phyloP scores from a whole-genome alignment of 768 basidiomycete genomes.

The Cubamyces lactineus region DNA sequence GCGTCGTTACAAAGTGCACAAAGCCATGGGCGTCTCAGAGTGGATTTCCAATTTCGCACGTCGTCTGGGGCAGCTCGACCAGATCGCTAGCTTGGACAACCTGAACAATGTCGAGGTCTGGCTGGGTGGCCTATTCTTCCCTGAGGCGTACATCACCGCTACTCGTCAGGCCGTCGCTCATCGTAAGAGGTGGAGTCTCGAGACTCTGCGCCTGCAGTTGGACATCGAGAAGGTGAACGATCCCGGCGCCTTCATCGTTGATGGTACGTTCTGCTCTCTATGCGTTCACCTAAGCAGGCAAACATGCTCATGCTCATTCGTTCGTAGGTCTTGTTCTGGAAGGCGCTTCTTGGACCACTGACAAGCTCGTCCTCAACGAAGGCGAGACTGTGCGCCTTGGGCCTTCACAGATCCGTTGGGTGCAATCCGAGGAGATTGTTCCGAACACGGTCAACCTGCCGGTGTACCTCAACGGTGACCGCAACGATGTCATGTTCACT shows the following conservation, averaged over 20 bases:
- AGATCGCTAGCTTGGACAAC: constrained; percentile 65
- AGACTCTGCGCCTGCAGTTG: constrained; percentile 79
- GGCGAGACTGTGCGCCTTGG: constrained; percentile 79
- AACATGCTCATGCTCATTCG: neutral
- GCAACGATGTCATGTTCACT: constrained; percentile 89
- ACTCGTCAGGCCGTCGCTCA: constrained; percentile 96
- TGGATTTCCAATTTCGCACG: constrained; percentile 85
- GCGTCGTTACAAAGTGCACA: constrained; percentile 87
- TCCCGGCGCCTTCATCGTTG: constrained; percentile 80
- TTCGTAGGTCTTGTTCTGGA: constrained; percentile 80
- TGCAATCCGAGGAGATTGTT: constrained; percentile 51
- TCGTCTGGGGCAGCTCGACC: constrained; percentile 82
- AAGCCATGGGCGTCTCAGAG: constrained; percentile 76
- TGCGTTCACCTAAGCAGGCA: constrained; percentile 13
- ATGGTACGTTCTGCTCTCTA: constrained; percentile 60
- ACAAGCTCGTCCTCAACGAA: constrained; percentile 78
- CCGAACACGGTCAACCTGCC: constrained; percentile 73
- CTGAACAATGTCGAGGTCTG: constrained; percentile 78
- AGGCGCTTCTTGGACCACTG: constrained; percentile 77
- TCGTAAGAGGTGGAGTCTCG: constrained; percentile 88
- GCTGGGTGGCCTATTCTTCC: constrained; percentile 95
- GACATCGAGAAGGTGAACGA: constrained; percentile 83
- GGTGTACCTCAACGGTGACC: constrained; percentile 89
- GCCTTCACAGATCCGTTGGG: constrained; percentile 88
- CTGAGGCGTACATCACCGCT: constrained; percentile 94